A percentile compares a stretch with the other conserved stretches of the same genome.
Evolutionary conservation across 495 filamentous ascomycete genomes (phyloP).

Genomic region (Amniculicola lignicola): DNA sequence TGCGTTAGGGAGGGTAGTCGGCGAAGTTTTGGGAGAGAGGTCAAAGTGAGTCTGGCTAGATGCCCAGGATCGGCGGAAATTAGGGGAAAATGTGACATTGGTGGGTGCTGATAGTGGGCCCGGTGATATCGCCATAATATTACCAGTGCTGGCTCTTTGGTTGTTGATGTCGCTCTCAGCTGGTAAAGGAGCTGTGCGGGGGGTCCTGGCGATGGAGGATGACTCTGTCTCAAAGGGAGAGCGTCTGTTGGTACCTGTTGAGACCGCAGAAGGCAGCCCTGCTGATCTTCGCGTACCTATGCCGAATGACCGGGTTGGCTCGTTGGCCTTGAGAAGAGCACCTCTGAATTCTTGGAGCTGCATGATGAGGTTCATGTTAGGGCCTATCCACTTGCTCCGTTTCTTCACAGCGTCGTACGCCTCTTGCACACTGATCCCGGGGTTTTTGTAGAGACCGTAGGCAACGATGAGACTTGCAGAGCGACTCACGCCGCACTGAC

Average conservation of each 20-base stretch:
- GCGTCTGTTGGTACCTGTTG: slow-evolving; percentile 13
- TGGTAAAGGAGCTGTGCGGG: slow-evolving; percentile 33
- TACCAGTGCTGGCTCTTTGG: slow-evolving; percentile 37
- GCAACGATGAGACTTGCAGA: slow-evolving; percentile 97
- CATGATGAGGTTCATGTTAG: slow-evolving; percentile 98
- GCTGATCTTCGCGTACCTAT: slow-evolving; percentile 26
- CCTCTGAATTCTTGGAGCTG: slow-evolving; percentile 90
- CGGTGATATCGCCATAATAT: slow-evolving; percentile 31
- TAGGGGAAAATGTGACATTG: slow-evolving; percentile 23
- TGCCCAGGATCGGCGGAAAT: slow-evolving; percentile 34
- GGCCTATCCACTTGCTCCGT: slow-evolving; percentile 91
- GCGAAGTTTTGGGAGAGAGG: slow-evolving; percentile 14
- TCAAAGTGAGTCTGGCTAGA: slow-evolving; percentile 33
- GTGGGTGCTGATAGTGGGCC: slow-evolving; percentile 31
- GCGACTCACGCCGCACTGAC: slow-evolving; percentile 91
- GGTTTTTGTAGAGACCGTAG: slow-evolving; percentile 91
- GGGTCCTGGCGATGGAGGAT: slow-evolving; percentile 22
- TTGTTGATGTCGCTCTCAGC: slow-evolving; percentile 29
- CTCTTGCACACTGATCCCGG: slow-evolving; percentile 80
- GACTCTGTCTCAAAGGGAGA: slow-evolving; percentile 30
- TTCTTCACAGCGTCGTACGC: slow-evolving; percentile 88
- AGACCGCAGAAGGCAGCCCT: slow-evolving; percentile 23
- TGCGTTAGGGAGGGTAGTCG: slow-evolving; percentile 9
- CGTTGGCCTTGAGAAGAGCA: slow-evolving; percentile 51
- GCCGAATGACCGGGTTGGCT: slow-evolving; percentile 19